Evolutionary conservation across 208 protist genomes (phyloP).

Genomic region (Leishmania guyanensis): DNA sequence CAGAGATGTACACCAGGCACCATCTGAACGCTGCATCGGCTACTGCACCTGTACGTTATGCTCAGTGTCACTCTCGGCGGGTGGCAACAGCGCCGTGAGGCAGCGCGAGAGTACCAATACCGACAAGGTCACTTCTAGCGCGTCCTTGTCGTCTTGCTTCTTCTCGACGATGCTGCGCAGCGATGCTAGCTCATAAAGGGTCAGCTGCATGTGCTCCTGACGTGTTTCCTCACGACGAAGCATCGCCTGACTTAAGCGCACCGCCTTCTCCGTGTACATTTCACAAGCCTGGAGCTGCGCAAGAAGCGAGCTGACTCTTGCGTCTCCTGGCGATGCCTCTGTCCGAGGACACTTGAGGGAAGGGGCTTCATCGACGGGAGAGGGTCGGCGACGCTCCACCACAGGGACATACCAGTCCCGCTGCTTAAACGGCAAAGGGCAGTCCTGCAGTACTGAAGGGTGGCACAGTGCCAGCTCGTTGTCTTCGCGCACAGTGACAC

Average conservation of each 20-base stretch:
- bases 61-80: background rate
- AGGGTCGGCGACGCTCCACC: conserved; percentile 29
- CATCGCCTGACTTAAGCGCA: conserved; percentile 39
- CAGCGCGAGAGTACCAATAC: background rate
- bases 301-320: background rate
- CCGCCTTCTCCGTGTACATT: conserved; percentile 16
- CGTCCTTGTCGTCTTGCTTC: background rate
- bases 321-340: background rate
- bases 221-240: conserved; percentile 50
- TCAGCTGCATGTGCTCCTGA: conserved; percentile 53
- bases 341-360: background rate
- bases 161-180: conserved; percentile 29
- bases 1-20: background rate
- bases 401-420: conserved; percentile 73
- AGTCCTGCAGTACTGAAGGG: conserved; percentile 64
- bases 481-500: conserved; percentile 56
- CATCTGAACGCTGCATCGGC: background rate
- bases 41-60: background rate
- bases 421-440: conserved; percentile 80
- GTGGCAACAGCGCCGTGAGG: background rate
- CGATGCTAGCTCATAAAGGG: conserved; percentile 60
- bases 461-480: conserved; percentile 60
- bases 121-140: background rate
- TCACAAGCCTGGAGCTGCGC: conserved; percentile 17
- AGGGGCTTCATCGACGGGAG: background rate